Conservation (phyloP, 225 moss, liverwort and hornwort species). For the Rhytidiadelphus loreus region DNA sequence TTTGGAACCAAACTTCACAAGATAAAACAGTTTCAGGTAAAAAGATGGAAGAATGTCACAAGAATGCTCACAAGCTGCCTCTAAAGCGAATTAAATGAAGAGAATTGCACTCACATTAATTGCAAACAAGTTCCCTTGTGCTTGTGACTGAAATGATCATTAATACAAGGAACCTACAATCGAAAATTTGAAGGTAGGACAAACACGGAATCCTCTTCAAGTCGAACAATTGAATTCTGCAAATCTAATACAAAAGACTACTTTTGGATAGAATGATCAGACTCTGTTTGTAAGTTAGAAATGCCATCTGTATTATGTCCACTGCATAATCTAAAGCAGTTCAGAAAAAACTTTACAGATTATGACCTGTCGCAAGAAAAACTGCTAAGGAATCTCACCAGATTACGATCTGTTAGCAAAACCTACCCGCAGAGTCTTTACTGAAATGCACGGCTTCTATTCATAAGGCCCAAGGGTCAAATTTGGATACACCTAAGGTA, state of each 20-base stretch:
- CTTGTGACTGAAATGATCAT: neutral
- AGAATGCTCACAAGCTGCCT: neutral
- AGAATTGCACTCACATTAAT: neutral
- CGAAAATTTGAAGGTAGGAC: neutral
- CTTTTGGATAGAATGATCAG: neutral
- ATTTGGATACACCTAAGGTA: neutral
- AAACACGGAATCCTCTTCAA: neutral
- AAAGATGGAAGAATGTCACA: neutral
- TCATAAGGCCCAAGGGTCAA: neutral
- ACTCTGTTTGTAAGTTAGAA: neutral
- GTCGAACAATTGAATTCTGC: neutral
- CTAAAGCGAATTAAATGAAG: neutral
- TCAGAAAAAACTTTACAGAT: neutral
- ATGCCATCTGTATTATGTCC: neutral
- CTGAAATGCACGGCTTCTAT: neutral
- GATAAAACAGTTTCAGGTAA: neutral
- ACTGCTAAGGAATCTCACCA: neutral
- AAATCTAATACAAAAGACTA: neutral
- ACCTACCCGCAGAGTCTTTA: neutral
- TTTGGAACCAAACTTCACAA: neutral
- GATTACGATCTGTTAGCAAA: neutral
- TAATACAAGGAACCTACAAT: neutral
- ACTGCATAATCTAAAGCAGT: neutral
- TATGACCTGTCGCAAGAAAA: neutral
- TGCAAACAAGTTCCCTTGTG: neutral